Percentiles rank a stretch among this genome's conserved stretches.
phyloP scores from a whole-genome alignment of 768 basidiomycete species.

The Boletus fagicola region DNA sequence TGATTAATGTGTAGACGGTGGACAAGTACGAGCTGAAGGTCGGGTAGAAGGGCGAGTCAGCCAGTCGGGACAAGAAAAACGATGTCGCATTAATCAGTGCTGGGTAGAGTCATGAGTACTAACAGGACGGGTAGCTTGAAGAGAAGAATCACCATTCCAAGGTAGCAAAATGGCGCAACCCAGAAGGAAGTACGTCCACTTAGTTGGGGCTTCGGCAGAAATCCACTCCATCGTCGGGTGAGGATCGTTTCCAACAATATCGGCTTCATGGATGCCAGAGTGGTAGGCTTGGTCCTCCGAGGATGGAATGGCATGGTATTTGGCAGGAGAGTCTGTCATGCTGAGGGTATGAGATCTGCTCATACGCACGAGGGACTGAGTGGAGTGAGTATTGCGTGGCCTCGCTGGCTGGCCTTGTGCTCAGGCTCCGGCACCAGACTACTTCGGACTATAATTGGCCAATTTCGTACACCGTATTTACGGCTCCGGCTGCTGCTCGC shows the following conservation, averaged over 20 bases:
- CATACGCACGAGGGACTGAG: not conserved
- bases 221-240: constrained; percentile 26
- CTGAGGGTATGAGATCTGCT: not conserved
- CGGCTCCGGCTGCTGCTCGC: no score
- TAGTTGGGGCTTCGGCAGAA: constrained; percentile 42
- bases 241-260: constrained; percentile 6
- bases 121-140: not conserved
- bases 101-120: constrained; percentile 30
- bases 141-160: constrained; percentile 74
- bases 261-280: not conserved
- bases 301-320: constrained; percentile 24
- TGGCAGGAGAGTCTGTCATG: constrained; percentile 11
- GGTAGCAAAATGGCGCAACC: constrained; percentile 80
- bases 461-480: not conserved
- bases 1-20: constrained; percentile 58
- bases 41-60: constrained; percentile 51
- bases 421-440: no score
- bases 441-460: not conserved
- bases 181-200: constrained; percentile 68
- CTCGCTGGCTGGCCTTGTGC: not conserved
- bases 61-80: constrained; percentile 72
- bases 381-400: not conserved
- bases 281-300: constrained; percentile 12
- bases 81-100: constrained; percentile 85
- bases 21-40: constrained; percentile 69